Conservation (phyloP, 2,329 filamentous ascomycete genomes). For the Xylaria digitata region DNA sequence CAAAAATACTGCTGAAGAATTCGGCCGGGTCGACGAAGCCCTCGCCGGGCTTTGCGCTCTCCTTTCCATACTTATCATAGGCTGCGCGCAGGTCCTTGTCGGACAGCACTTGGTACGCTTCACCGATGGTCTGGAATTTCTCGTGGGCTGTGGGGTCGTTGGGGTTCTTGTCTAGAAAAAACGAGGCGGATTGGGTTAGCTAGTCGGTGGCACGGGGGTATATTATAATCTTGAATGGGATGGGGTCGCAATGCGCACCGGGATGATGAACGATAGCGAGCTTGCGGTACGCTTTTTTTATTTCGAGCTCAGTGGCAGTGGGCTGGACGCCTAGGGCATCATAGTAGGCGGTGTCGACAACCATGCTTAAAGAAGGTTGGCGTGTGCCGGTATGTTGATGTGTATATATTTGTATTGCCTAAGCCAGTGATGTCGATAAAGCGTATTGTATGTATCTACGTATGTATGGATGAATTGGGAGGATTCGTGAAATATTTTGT, state of each 20-base stretch:
- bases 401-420: not conserved
- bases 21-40: conserved; percentile 96
- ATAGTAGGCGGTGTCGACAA: conserved; percentile 89
- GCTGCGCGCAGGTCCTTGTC: conserved; percentile 86
- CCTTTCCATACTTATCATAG: conserved; percentile 98
- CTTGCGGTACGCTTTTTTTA: conserved; percentile 97
- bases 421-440: not conserved
- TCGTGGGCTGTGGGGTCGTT: conserved; percentile 93
- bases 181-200: conserved; percentile 26
- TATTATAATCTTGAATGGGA: not conserved
- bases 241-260: conserved; percentile 61
- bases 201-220: conserved; percentile 10
- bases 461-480: not conserved
- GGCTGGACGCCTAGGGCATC: conserved; percentile 86
- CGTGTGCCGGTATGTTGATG: conserved; percentile 2
- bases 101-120: conserved; percentile 83
- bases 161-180: conserved; percentile 87
- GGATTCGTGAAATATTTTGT: conserved; percentile 11
- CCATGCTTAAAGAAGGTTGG: conserved; percentile 65
- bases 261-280: conserved; percentile 94
- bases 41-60: conserved; percentile 87
- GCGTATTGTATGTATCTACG: not conserved
- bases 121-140: conserved; percentile 89
- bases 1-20: conserved; percentile 99
- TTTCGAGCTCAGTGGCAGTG: conserved; percentile 88